These are phyloP conservation scores for Spergularia azorica DNA, from an alignment of 179 eudicot species.

Conservation along the genomic window DNA sequence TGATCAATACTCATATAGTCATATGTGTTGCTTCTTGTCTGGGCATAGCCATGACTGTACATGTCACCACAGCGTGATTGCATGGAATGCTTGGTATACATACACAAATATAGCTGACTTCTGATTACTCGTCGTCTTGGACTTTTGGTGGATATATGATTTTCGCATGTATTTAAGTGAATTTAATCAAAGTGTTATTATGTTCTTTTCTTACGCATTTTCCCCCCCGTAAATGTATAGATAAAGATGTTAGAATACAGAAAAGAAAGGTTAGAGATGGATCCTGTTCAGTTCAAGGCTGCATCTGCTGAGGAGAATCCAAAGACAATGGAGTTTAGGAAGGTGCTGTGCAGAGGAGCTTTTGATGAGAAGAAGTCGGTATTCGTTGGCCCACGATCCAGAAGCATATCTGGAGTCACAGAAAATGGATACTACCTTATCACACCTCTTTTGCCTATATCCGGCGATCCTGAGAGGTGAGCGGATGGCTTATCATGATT, in stretches of 20 bases:
- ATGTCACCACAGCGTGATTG: too few species aligned
- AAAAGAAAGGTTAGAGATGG: conserved; percentile 60
- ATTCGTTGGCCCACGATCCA: conserved; percentile 90
- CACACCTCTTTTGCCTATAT: conserved; percentile 76
- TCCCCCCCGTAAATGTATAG: conserved; percentile 33
- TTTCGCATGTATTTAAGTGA: background rate
- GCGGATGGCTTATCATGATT: conserved; percentile 18
- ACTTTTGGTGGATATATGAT: background rate
- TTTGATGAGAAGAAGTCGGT: conserved; percentile 80
- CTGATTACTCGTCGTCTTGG: too few species aligned
- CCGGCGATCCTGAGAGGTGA: conserved; percentile 66
- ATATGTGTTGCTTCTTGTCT: too few species aligned
- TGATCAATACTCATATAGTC: too few species aligned
- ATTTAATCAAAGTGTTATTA: background rate
- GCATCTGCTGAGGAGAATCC: conserved; percentile 40
- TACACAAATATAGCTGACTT: too few species aligned
- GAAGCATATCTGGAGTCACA: conserved; percentile 97
- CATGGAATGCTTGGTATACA: too few species aligned
- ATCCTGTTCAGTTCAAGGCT: conserved; percentile 57
- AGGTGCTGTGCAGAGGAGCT: conserved; percentile 63
- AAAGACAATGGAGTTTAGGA: conserved; percentile 70
- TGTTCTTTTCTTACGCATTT: background rate
- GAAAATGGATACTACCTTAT: conserved; percentile 89
- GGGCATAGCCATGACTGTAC: too few species aligned
- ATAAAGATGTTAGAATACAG: conserved; percentile 83